These are phyloP conservation scores for Suhomyces taliae DNA, from an alignment of 1,139 yeast genomes.

Conservation along the genomic window DNA sequence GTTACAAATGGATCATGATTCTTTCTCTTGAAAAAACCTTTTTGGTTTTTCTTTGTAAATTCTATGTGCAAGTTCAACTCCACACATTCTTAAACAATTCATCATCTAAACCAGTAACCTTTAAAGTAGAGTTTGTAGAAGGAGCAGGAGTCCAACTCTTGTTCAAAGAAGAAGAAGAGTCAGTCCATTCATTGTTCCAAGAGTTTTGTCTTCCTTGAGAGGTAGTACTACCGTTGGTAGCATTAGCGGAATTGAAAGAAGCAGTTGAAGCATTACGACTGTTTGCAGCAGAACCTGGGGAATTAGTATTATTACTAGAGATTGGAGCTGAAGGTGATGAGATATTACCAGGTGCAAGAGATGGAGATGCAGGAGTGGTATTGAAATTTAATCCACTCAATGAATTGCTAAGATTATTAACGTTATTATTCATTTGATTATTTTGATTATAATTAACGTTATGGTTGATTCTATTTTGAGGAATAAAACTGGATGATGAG, in stretches of 20 bases:
- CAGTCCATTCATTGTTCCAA: conserved; percentile 45
- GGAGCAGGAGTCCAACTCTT: conserved; percentile 8
- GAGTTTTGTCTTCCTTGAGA: conserved; percentile 1
- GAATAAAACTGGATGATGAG: conserved; percentile 36
- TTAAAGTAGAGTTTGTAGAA: conserved; percentile 1
- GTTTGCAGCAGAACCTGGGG: conserved; percentile 3
- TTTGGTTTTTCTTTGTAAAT: too few species aligned
- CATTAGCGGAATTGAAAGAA: conserved; percentile 7
- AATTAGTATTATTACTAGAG: background rate
- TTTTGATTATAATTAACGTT: conserved; percentile 6
- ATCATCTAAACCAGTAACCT: conserved; percentile 32
- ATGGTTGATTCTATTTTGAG: conserved; percentile 9
- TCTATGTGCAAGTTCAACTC: conserved; percentile 12
- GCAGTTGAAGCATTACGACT: conserved; percentile 7
- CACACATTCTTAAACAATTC: conserved; percentile 46
- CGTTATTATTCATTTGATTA: conserved; percentile 1
- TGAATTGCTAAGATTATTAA: conserved; percentile 31
- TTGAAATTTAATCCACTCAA: conserved; percentile 38
- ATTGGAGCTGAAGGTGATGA: background rate
- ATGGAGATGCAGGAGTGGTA: conserved; percentile 1
- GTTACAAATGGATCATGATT: background rate
- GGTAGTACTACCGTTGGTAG: conserved; percentile 1
- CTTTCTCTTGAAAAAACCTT: background rate
- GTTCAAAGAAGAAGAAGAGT: conserved; percentile 16
- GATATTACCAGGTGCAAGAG: background rate